These are phyloP conservation scores for Elaeis guineensis DNA, from an alignment of 176 grass and related monocot species.

Conservation along the genomic window DNA sequence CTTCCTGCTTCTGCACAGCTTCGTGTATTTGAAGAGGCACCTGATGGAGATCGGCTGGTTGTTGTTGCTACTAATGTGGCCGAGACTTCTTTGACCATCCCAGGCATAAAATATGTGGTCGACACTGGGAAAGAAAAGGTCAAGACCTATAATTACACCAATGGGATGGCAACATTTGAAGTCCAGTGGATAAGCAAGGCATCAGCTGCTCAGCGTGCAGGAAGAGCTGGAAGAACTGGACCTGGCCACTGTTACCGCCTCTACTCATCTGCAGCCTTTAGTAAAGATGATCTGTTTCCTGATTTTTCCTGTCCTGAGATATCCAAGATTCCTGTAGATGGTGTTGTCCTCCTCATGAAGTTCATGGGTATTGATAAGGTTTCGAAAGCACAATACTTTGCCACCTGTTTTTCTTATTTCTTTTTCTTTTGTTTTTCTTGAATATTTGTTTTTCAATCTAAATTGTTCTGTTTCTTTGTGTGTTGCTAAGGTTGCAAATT, in stretches of 20 bases:
- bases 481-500: slow-evolving; percentile 72
- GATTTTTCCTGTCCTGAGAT: slow-evolving; percentile 85
- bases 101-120: slow-evolving; percentile 88
- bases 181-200: slow-evolving; percentile 97
- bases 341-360: slow-evolving; percentile 86
- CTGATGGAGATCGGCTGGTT: slow-evolving; percentile 71
- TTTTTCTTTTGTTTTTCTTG: background rate
- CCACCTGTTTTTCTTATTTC: slow-evolving; percentile 12
- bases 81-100: slow-evolving; percentile 92
- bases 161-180: slow-evolving; percentile 76
- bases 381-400: background rate
- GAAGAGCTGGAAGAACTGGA: slow-evolving; percentile 84
- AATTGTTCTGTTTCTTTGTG: slow-evolving; percentile 13
- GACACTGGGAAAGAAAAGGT: slow-evolving; percentile 98
- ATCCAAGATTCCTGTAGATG: slow-evolving; percentile 82
- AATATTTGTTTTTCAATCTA: slow-evolving; percentile 3
- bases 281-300: slow-evolving; percentile 90
- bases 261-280: slow-evolving; percentile 79
- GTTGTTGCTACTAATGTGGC: slow-evolving; percentile 98
- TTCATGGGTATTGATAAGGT: slow-evolving; percentile 91
- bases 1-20: slow-evolving; percentile 85
- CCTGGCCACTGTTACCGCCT: slow-evolving; percentile 93
- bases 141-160: slow-evolving; percentile 75
- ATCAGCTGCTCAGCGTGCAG: slow-evolving; percentile 76
- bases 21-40: slow-evolving; percentile 68